These are phyloP conservation scores for Candida pseudocylindracea DNA, from an alignment of 1,139 yeast genomes.

Conservation along the genomic window DNA sequence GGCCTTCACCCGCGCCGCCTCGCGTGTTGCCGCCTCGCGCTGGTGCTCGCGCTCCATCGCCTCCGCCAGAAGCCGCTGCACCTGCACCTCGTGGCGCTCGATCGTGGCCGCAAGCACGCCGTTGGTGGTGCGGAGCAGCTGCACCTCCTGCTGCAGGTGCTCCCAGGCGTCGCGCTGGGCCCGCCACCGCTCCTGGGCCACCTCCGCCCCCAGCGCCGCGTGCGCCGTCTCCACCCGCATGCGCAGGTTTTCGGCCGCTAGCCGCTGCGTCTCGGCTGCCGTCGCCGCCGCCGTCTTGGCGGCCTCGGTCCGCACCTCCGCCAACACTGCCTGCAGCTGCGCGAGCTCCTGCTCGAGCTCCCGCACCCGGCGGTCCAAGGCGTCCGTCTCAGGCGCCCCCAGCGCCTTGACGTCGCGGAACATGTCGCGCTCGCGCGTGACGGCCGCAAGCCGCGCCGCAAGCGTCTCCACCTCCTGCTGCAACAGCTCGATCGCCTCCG, in stretches of 20 bases:
- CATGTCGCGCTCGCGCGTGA: constrained; percentile 11
- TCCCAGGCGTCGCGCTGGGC: constrained; percentile 21
- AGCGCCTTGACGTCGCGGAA: constrained; percentile 9
- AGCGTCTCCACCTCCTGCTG: constrained; percentile 11
- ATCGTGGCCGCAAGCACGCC: too few species aligned
- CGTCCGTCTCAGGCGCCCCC: constrained; percentile 11
- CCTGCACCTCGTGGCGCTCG: constrained; percentile 26
- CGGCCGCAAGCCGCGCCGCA: constrained; percentile 9
- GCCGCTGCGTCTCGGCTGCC: constrained; percentile 12
- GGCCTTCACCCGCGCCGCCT: constrained; percentile 24
- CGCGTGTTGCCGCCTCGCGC: constrained; percentile 31
- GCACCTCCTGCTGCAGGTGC: constrained; percentile 32
- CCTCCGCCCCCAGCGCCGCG: neutral
- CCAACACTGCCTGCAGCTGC: constrained; percentile 9
- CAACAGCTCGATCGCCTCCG: constrained; percentile 9
- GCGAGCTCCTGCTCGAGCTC: constrained; percentile 10
- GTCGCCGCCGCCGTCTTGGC: constrained; percentile 30
- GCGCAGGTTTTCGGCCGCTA: neutral
- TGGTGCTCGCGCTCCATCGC: constrained; percentile 42
- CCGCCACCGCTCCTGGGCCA: too few species aligned
- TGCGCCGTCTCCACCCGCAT: neutral
- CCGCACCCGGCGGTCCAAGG: constrained; percentile 13
- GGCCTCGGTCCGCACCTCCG: constrained; percentile 12
- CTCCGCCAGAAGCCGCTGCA: constrained; percentile 37
- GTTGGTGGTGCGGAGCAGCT: constrained; percentile 15